These are phyloP conservation scores for Yarrowia sp. DNA, from an alignment of 805 yeast genomes.

Conservation along the genomic window DNA sequence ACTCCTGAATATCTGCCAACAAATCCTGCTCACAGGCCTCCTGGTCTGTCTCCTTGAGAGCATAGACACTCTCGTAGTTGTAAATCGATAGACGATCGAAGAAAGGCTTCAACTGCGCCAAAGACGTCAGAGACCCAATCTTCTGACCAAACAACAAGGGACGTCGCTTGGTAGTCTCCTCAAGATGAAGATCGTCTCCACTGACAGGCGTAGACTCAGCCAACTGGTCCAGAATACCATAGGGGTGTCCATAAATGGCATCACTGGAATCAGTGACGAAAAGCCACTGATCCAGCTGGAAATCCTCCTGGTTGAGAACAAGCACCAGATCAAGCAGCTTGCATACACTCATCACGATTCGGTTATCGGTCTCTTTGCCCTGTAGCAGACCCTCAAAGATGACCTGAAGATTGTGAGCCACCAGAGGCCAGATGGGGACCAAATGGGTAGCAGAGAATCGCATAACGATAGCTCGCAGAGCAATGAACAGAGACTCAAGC, in stretches of 20 bases:
- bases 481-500: conserved; percentile 56
- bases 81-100: conserved; percentile 70
- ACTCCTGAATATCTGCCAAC: conserved; percentile 55
- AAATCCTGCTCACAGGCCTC: conserved; percentile 63
- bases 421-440: conserved; percentile 69
- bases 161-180: conserved; percentile 8
- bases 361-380: conserved; percentile 33
- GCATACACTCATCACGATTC: conserved; percentile 59
- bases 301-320: conserved; percentile 73
- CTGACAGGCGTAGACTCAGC: conserved; percentile 44
- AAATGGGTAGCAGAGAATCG: conserved; percentile 70
- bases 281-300: conserved; percentile 83
- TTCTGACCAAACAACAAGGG: conserved; percentile 55
- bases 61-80: conserved; percentile 70
- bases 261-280: conserved; percentile 75
- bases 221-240: conserved; percentile 59
- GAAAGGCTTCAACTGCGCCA: conserved; percentile 64
- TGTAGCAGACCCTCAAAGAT: conserved; percentile 55
- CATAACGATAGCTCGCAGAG: conserved; percentile 70
- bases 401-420: conserved; percentile 66
- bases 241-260: conserved; percentile 56
- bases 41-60: conserved; percentile 55
- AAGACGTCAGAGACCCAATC: conserved; percentile 47
- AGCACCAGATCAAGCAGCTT: conserved; percentile 80
- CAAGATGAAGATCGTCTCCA: conserved; percentile 40